These are phyloP conservation scores for Pseudotsuga menziesii DNA, from an alignment of 75 land plant genomes.

Conservation along the genomic window DNA sequence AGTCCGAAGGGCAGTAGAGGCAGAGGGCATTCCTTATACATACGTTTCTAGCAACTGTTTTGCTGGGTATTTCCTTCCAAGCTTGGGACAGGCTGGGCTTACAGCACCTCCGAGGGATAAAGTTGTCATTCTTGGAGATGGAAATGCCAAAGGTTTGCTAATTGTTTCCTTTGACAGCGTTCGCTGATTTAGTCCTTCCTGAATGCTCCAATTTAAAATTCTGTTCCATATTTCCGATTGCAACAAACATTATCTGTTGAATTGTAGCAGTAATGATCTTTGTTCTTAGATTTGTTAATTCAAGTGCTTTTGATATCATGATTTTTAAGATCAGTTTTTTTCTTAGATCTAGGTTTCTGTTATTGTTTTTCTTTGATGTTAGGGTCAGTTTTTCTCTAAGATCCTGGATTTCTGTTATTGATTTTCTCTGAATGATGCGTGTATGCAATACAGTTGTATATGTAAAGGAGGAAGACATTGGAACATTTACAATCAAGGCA, in stretches of 20 bases:
- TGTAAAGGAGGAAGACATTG: conserved; percentile 31
- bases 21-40: conserved; percentile 58
- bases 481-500: conserved; percentile 19
- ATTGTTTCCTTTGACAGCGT: background rate
- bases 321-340: too few species aligned
- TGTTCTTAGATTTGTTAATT: background rate
- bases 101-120: conserved; percentile 33
- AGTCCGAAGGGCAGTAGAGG: conserved; percentile 44
- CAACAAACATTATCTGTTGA: background rate
- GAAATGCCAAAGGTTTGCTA: conserved; percentile 17
- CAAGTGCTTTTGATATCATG: background rate
- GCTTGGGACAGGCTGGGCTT: conserved; percentile 13
- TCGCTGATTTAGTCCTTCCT: background rate
- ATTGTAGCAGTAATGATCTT: background rate
- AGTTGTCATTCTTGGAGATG: conserved; percentile 33
- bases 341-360: too few species aligned
- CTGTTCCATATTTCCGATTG: too few species aligned
- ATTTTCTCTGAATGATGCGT: background rate
- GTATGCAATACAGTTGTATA: background rate
- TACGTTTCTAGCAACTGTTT: conserved; percentile 35
- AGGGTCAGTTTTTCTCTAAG: background rate
- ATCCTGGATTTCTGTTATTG: background rate
- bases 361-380: too few species aligned
- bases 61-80: conserved; percentile 28
- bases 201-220: background rate